These are phyloP conservation scores for Leptographium lundbergii DNA, from an alignment of 2,329 filamentous ascomycete species.

Conservation along the genomic window DNA sequence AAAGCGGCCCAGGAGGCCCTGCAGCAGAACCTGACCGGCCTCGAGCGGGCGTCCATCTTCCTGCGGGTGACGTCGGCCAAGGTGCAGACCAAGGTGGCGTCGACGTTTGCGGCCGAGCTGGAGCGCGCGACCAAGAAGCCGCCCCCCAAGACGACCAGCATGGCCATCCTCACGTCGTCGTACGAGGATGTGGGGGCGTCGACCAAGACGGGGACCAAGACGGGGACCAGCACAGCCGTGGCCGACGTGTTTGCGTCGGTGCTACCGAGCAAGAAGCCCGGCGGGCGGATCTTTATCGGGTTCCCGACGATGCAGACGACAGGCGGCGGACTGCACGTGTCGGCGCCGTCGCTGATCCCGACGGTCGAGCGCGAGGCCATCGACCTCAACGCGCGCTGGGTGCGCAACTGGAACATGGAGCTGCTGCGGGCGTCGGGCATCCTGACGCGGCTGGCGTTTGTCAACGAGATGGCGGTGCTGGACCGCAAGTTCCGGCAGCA, in stretches of 20 bases:
- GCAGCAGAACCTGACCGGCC: constrained; percentile 57
- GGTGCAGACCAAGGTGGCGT: constrained; percentile 62
- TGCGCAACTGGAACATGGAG: constrained; percentile 90
- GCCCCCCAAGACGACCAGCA: constrained; percentile 73
- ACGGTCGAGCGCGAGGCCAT: constrained; percentile 96
- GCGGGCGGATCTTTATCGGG: constrained; percentile 87
- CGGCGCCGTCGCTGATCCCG: constrained; percentile 88
- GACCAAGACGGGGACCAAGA: neutral
- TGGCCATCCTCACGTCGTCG: constrained; percentile 82
- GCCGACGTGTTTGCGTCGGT: constrained; percentile 83
- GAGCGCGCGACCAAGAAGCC: constrained; percentile 96
- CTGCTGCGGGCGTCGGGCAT: constrained; percentile 86
- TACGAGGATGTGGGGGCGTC: constrained; percentile 60
- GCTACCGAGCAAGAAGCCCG: constrained; percentile 67
- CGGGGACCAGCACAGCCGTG: constrained; percentile 39
- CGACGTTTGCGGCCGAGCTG: constrained; percentile 68
- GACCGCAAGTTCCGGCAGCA: constrained; percentile 42
- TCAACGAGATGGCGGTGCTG: constrained; percentile 72
- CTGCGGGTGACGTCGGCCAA: constrained; percentile 75
- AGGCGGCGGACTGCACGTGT: constrained; percentile 84
- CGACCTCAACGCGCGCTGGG: constrained; percentile 89
- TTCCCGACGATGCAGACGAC: constrained; percentile 98
- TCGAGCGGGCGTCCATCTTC: constrained; percentile 70
- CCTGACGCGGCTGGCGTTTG: constrained; percentile 76
- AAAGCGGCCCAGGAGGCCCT: constrained; percentile 48